phyloP scores from a whole-genome alignment of 768 basidiomycete genomes.

The Mycena albidolilacea region DNA sequence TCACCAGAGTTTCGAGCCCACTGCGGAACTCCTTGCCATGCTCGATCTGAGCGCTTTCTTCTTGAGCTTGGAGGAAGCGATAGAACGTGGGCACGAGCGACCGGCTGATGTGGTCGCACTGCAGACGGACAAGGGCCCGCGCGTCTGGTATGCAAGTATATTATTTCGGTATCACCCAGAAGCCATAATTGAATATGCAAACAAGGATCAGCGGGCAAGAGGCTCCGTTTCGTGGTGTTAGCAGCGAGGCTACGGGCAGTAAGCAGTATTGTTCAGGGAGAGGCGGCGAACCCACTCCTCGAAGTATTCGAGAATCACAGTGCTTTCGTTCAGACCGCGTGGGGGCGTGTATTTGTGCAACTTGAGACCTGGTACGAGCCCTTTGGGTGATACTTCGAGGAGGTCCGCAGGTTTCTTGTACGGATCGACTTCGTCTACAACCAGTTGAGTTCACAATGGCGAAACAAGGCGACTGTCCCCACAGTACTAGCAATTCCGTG shows the following conservation, averaged over 20 bases:
- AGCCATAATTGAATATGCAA: conserved; percentile 39
- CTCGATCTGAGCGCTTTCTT: conserved; percentile 64
- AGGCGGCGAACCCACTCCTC: conserved; percentile 70
- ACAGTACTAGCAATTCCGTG: conserved; percentile 54
- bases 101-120: conserved; percentile 78
- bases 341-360: conserved; percentile 69
- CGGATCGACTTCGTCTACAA: conserved; percentile 82
- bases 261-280: background rate
- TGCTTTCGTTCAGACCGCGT: conserved; percentile 82
- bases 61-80: conserved; percentile 81
- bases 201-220: conserved; percentile 80
- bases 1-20: conserved; percentile 66
- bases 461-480: conserved; percentile 18
- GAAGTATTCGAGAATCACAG: conserved; percentile 83
- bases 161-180: background rate
- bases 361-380: conserved; percentile 81
- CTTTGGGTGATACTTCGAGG: conserved; percentile 86
- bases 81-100: conserved; percentile 80
- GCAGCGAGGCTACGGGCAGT: conserved; percentile 60
- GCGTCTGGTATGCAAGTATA: conserved; percentile 62
- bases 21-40: conserved; percentile 67
- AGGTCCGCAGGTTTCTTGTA: conserved; percentile 87
- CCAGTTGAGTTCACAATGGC: background rate
- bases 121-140: conserved; percentile 75
- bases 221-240: conserved; percentile 61